A percentile compares a stretch with the other conserved stretches of the same genome.
These are phyloP conservation scores for Fraxinus sp. DNA, from an alignment of 305 asterid genomes.

Conservation along the genomic window DNA sequence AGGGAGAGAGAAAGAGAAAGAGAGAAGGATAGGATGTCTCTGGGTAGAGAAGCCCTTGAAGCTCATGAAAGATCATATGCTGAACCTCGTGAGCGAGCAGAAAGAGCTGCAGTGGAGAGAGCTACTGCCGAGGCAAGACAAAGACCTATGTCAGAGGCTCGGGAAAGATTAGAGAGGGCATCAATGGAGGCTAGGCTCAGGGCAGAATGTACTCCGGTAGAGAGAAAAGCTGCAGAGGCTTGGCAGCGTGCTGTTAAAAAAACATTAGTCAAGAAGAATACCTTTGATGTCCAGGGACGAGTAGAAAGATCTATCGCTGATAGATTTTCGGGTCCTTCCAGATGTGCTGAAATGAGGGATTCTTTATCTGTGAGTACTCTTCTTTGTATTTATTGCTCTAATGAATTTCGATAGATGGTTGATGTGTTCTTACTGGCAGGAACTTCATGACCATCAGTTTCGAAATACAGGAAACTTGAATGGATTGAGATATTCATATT, in stretches of 20 bases:
- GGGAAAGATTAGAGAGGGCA: slow-evolving; percentile 49
- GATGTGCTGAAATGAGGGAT: slow-evolving; percentile 53
- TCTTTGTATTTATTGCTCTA: slow-evolving; percentile 19
- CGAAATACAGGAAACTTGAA: slow-evolving; percentile 44
- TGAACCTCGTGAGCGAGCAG: slow-evolving; percentile 60
- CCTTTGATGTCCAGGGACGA: slow-evolving; percentile 35
- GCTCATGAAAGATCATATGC: slow-evolving; percentile 56
- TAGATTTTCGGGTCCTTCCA: slow-evolving; percentile 52
- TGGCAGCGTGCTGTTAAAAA: slow-evolving; percentile 74
- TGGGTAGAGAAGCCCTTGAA: slow-evolving; percentile 60
- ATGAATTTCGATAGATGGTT: slow-evolving; percentile 25
- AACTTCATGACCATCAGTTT: slow-evolving; percentile 44
- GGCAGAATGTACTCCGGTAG: slow-evolving; percentile 76
- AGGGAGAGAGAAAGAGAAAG: slow-evolving; percentile 68
- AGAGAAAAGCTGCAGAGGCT: slow-evolving; percentile 86
- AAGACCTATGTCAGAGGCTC: slow-evolving; percentile 47
- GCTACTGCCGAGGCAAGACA: slow-evolving; percentile 50
- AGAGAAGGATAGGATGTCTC: slow-evolving; percentile 79
- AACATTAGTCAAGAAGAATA: slow-evolving; percentile 53
- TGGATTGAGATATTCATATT: slow-evolving; percentile 44
- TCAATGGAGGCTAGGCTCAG: slow-evolving; percentile 60
- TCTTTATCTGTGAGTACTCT: slow-evolving; percentile 64
- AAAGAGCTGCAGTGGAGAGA: slow-evolving; percentile 56
- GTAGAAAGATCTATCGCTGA: slow-evolving; percentile 52
- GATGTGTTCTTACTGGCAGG: slow-evolving; percentile 31